Evolutionary conservation across 805 yeast species (phyloP), one percentile per base, ranked within the genome.

Genomic region (Pichia occidentalis): DNA sequence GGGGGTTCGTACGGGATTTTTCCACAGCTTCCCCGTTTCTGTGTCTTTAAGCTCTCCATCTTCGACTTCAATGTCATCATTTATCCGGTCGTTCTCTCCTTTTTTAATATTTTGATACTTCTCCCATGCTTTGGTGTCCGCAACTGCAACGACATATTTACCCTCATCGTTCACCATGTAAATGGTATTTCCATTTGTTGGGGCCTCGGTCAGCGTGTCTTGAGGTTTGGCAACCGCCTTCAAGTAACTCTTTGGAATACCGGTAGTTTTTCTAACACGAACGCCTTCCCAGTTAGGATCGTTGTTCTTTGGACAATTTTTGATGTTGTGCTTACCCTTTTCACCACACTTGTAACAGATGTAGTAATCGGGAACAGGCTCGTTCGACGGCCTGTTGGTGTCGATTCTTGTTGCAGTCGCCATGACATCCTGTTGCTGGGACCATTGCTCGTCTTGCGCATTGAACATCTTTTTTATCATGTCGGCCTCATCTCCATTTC

Each of bases 271-370:
- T 51, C 85, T 82, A 34, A 92, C 82, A 44, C 94, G 71, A 54
- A 85, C 85, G 14, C 95, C 95, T 55, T 90, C 97, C 71, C 87
- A 87, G 50, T 77, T 84, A 2, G 96, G 96, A 60, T 90, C 97
- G 30, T 75, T 77, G 53, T 85, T 82, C 3, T 95, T 85, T 0
- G 99, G 98, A 66, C 99, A 92, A 51, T 87, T 85, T 54, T 83
- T 84, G 43, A 92, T 90, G 87, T 95, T 90, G 59, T 92, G 99
- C 43, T 73, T 74, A 40, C 86, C 92, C 59, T 86, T 85, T 21
- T 84, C 85, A 34, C 97, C 97, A 65, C 99, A 92, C 55, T 96
- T 71, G 58, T 92, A 90, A 59, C 99, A 92, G 56, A 90, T 82
- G 53, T 92, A 92, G 1, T 95, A 95, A 6, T 95, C 90, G 1